A percentile compares a stretch with the other conserved stretches of the same genome.
These are phyloP conservation scores for Saussurea involucrata DNA, from an alignment of 129 eudicot genomes.

Conservation along the genomic window DNA sequence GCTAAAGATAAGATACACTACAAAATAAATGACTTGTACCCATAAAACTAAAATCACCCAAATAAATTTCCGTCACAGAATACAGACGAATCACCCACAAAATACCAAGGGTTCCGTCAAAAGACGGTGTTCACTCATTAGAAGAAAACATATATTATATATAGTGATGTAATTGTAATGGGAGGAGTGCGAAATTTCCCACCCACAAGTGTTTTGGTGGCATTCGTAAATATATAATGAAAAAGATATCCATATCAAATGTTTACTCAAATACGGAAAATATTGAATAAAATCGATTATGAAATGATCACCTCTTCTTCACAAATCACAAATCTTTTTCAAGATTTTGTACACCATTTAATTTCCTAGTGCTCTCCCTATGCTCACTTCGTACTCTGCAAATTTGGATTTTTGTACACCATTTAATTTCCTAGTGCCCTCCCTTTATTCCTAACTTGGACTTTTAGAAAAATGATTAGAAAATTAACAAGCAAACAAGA, in stretches of 20 bases:
- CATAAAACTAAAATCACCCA: too few species aligned
- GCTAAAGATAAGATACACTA: too few species aligned
- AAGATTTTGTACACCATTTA: conserved; percentile 9
- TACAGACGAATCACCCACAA: too few species aligned
- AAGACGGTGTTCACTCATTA: background rate
- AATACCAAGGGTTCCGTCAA: too few species aligned
- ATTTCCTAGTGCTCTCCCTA: background rate
- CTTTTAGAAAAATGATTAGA: background rate
- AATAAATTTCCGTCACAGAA: too few species aligned
- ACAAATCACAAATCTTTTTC: conserved; percentile 19
- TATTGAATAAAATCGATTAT: conserved; percentile 9
- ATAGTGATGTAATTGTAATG: background rate
- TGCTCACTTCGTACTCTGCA: background rate
- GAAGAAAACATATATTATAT: too few species aligned
- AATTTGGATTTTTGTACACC: background rate
- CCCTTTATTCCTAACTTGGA: background rate
- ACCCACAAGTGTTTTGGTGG: conserved; percentile 18
- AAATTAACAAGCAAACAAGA: background rate
- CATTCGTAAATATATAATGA: conserved; percentile 12
- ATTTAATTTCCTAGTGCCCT: too few species aligned
- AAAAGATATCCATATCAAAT: conserved; percentile 17
- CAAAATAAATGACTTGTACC: too few species aligned
- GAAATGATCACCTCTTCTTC: conserved; percentile 2
- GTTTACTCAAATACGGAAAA: conserved; percentile 24
- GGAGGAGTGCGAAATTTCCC: background rate